Evolutionary conservation across 2,329 filamentous ascomycete species (phyloP).

Genomic region (Colletotrichum paranaense): DNA sequence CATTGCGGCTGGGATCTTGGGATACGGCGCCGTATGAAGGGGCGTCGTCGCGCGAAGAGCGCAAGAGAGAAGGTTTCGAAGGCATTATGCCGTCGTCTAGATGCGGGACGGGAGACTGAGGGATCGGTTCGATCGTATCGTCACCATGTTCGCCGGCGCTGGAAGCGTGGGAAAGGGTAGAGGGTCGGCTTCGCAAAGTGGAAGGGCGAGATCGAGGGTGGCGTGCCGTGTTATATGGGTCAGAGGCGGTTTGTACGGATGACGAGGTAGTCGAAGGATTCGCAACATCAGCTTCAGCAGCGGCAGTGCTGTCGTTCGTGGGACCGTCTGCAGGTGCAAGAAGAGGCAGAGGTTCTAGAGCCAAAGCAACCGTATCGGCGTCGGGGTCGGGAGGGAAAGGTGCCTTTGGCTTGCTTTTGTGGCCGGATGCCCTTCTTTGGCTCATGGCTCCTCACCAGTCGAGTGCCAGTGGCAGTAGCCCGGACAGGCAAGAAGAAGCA

Average conservation of each 20-base stretch:
- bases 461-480: constrained; percentile 22
- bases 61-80: constrained; percentile 46
- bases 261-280: constrained; percentile 19
- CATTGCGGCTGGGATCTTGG: constrained; percentile 48
- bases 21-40: constrained; percentile 53
- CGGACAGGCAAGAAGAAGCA: constrained; percentile 21
- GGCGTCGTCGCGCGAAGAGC: constrained; percentile 42
- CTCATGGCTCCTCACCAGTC: constrained; percentile 28
- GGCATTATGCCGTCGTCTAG: constrained; percentile 35
- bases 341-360: constrained; percentile 27
- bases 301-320: constrained; percentile 21
- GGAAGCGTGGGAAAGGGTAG: constrained; percentile 15
- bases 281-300: constrained; percentile 1
- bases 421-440: constrained; percentile 30
- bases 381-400: constrained; percentile 26
- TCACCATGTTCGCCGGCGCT: constrained; percentile 35
- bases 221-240: constrained; percentile 31
- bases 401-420: constrained; percentile 31
- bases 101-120: constrained; percentile 17
- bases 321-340: constrained; percentile 13
- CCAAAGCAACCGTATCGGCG: constrained; percentile 29
- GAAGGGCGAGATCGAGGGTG: constrained; percentile 16
- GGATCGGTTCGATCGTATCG: constrained; percentile 19
- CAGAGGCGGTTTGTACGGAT: constrained; percentile 11
- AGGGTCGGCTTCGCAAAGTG: constrained; percentile 25